A percentile compares a stretch with the other conserved stretches of the same genome.
These are phyloP conservation scores for Spathaspora hagerdaliae DNA, from an alignment of 805 yeast species.

Conservation along the genomic window DNA sequence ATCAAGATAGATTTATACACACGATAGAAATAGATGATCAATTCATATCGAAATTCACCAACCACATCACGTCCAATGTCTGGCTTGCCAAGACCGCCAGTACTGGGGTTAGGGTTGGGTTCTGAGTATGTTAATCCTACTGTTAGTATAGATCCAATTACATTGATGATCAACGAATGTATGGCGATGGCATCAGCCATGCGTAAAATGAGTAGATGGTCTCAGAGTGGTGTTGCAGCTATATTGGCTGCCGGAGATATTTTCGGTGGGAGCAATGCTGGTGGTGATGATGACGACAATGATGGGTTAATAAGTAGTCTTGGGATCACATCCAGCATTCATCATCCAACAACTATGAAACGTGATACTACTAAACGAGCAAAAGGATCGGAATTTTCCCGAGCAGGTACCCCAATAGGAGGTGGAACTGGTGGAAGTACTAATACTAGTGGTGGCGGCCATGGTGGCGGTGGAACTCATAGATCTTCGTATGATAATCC, in stretches of 20 bases:
- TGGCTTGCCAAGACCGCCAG: background rate
- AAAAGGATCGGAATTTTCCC: too few relatives aligned
- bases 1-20: too few relatives aligned
- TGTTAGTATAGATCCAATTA: constrained; percentile 63
- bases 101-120: background rate
- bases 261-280: constrained; percentile 34
- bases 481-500: constrained; percentile 41
- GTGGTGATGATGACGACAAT: constrained; percentile 21
- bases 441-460: constrained; percentile 2
- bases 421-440: background rate
- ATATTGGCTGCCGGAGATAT: constrained; percentile 65
- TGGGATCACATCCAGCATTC: constrained; percentile 17
- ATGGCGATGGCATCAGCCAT: constrained; percentile 81
- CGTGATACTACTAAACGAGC: too few relatives aligned
- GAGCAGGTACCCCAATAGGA: too few relatives aligned
- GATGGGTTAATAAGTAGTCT: constrained; percentile 23
- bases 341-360: background rate
- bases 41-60: background rate
- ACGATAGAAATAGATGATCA: background rate
- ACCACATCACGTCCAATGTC: background rate
- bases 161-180: constrained; percentile 85
- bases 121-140: background rate
- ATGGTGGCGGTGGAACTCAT: background rate
- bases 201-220: constrained; percentile 67
- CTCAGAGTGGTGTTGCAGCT: constrained; percentile 80